Conservation (phyloP, 2,329 filamentous ascomycete species). For the Eurotiales sp. region DNA sequence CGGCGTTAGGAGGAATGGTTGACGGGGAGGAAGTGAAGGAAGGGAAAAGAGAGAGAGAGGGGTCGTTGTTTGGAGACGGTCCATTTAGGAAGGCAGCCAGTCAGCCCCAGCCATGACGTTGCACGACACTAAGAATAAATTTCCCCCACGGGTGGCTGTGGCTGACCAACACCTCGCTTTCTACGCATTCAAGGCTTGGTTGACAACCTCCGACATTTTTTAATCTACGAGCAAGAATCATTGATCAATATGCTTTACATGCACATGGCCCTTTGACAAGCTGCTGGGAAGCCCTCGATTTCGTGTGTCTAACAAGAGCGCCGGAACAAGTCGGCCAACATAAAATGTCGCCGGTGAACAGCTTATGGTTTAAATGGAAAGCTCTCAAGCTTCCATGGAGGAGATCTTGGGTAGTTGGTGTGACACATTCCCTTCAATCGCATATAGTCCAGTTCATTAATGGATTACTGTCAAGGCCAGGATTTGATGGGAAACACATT, state of each 20-base stretch:
- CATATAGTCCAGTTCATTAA: not conserved
- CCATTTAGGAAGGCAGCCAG: not conserved
- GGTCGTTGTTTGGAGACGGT: conserved; percentile 1
- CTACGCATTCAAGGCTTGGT: too few species aligned
- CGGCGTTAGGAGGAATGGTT: too few species aligned
- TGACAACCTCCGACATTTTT: too few species aligned
- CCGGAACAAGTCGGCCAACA: conserved; percentile 4
- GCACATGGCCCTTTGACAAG: not conserved
- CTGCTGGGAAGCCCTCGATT: not conserved
- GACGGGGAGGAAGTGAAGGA: not conserved
- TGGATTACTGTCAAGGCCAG: conserved; percentile 43
- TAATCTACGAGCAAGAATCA: not conserved
- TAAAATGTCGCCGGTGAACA: conserved; percentile 40
- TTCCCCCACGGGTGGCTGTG: not conserved
- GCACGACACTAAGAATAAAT: conserved; percentile 4
- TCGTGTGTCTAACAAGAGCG: not conserved
- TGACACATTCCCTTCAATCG: not conserved
- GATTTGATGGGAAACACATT: conserved; percentile 63
- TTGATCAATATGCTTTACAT: not conserved
- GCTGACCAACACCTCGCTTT: not conserved
- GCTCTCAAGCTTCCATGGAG: conserved; percentile 60
- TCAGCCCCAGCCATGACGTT: conserved; percentile 10
- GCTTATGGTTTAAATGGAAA: conserved; percentile 62
- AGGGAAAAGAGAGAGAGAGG: conserved; percentile 11
- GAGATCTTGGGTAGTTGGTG: conserved; percentile 56